Base-by-base conservation (phyloP, 192 early-diverging fungal genomes). In the Lobosporangium transversale region DNA sequence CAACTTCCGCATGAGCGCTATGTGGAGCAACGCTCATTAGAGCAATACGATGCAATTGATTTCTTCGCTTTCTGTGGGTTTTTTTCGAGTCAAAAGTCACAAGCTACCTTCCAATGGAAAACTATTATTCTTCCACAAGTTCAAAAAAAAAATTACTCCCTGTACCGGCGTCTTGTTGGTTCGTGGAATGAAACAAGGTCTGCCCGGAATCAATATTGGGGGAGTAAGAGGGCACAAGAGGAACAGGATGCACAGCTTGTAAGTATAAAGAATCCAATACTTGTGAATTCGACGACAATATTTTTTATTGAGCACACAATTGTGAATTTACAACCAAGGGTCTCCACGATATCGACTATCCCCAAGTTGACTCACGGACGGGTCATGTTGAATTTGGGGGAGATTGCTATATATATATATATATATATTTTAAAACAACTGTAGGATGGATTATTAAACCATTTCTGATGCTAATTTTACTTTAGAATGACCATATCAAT, bases 401-500 rank as follows among this genome's bases (percentile, higher is more conserved):
- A n/a, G n/a, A n/a, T n/a, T n/a, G n/a, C n/a, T n/a, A n/a, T n/a
- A n/a, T n/a, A n/a, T n/a, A n/a, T n/a, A n/a, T n/a, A n/a, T n/a
- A n/a, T n/a, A n/a, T n/a, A n/a, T n/a, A n/a, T n/a, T n/a, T n/a
- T n/a, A n/a, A n/a, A n/a, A n/a, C n/a, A n/a, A n/a, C n/a, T n/a
- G n/a, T n/a, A n/a, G n/a, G n/a, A n/a, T n/a, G n/a, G n/a, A n/a
- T n/a, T n/a, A n/a, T n/a, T n/a, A n/a, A n/a, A n/a, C n/a, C n/a
- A n/a, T n/a, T n/a, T n/a, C n/a, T n/a, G n/a, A n/a, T n/a, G n/a
- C n/a, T n/a, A n/a, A n/a, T n/a, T n/a, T n/a, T n/a, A n/a, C n/a
- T n/a, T 43, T 61, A 61, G 58, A 45, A 62, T 47, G 60, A 40
- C 37, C 60, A 62, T 24, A 51, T 62, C 17, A 49, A 51, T 62